Conservation (phyloP, 805 yeast genomes). For the Martiniozyma abietophila region DNA sequence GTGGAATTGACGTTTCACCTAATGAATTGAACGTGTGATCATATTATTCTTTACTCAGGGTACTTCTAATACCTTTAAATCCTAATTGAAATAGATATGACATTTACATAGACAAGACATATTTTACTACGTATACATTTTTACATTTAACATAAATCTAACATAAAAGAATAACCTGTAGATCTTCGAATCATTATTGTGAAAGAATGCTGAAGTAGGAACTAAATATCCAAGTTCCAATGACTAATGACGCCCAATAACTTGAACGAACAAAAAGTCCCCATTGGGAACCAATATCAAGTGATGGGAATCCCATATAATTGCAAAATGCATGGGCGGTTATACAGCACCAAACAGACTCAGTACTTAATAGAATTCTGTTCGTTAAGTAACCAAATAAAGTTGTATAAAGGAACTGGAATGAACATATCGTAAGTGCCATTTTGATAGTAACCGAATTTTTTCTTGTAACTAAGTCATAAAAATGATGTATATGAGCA, state of each 20-base stretch:
- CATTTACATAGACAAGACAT: too few species aligned
- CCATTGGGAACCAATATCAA: slow-evolving; percentile 6
- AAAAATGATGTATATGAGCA: slow-evolving; percentile 74
- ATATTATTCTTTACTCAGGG: too few species aligned
- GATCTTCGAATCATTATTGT: too few species aligned
- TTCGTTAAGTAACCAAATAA: slow-evolving; percentile 64
- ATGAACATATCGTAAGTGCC: slow-evolving; percentile 29
- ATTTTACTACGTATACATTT: too few species aligned
- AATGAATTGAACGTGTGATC: too few species aligned
- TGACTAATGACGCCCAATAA: slow-evolving; percentile 32
- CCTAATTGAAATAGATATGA: too few species aligned
- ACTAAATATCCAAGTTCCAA: slow-evolving; percentile 36
- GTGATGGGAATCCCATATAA: slow-evolving; percentile 54
- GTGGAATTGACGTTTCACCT: too few species aligned
- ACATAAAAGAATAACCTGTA: too few species aligned
- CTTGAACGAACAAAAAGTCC: slow-evolving; percentile 18
- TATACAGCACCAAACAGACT: slow-evolving; percentile 47
- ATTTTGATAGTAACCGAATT: slow-evolving; percentile 19
- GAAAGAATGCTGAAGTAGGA: slow-evolving; percentile 17
- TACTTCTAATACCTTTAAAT: too few species aligned
- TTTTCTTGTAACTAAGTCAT: slow-evolving; percentile 31
- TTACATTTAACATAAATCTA: too few species aligned
- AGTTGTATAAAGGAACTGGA: slow-evolving; percentile 59
- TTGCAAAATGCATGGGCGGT: slow-evolving; percentile 63
- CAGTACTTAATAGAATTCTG: slow-evolving; percentile 41